A percentile compares a stretch with the other conserved stretches of the same genome.
Evolutionary conservation across 148 eudicot genomes (phyloP).

Genomic region (Linanthus parryae): DNA sequence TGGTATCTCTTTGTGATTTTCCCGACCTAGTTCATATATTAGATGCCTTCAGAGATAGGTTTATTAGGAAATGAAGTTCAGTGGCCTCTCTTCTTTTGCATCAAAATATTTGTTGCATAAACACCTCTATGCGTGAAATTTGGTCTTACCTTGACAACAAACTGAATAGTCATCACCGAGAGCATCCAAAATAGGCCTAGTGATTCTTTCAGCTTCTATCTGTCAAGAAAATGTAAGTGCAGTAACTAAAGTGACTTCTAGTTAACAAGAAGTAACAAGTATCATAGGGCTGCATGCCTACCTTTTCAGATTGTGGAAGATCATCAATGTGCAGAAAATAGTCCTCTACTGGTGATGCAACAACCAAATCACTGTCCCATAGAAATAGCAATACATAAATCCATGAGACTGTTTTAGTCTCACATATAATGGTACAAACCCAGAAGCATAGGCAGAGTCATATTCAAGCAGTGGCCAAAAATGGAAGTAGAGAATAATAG

Average conservation of each 20-base stretch:
- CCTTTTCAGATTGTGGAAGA: slow-evolving; percentile 67
- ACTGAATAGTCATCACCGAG: slow-evolving; percentile 82
- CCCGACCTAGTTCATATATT: neutral
- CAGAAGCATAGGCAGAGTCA: slow-evolving; percentile 2
- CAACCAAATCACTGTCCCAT: slow-evolving; percentile 88
- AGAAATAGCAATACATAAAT: slow-evolving; percentile 9
- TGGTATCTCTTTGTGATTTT: neutral
- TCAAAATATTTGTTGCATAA: too few species aligned
- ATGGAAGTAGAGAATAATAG: too few species aligned
- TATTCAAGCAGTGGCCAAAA: too few species aligned
- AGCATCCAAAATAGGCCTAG: slow-evolving; percentile 69
- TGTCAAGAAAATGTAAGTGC: slow-evolving; percentile 23
- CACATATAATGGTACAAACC: neutral
- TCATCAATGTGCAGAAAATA: slow-evolving; percentile 79
- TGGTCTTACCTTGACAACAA: slow-evolving; percentile 72
- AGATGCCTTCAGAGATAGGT: neutral
- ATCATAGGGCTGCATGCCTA: slow-evolving; percentile 19
- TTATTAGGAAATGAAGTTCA: neutral
- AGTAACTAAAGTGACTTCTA: too few species aligned
- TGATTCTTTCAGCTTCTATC: slow-evolving; percentile 68
- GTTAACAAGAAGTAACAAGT: too few species aligned
- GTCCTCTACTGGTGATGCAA: slow-evolving; percentile 92
- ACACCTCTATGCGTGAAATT: too few species aligned
- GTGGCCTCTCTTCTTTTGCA: neutral
- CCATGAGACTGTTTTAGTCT: too few species aligned